phyloP scores from a whole-genome alignment of 345 rosid genomes.

The Salix brachista region DNA sequence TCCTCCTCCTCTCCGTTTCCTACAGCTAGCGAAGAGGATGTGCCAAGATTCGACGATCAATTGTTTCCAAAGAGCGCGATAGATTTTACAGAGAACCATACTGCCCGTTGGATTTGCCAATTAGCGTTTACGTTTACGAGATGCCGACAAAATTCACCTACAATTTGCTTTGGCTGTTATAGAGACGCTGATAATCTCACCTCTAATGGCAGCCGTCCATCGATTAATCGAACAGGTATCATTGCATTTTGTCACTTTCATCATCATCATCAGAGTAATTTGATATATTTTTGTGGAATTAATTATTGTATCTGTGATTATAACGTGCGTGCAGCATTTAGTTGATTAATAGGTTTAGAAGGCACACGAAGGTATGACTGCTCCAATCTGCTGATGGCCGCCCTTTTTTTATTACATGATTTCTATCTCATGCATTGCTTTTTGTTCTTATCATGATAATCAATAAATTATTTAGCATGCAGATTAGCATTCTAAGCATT shows the following conservation, averaged over 20 bases:
- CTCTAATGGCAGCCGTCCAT: constrained; percentile 95
- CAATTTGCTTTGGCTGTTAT: constrained; percentile 73
- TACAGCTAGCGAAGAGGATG: constrained; percentile 14
- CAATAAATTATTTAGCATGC: neutral
- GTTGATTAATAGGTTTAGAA: constrained; percentile 40
- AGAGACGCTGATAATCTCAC: constrained; percentile 73
- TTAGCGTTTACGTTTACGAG: constrained; percentile 81
- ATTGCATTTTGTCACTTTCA: neutral
- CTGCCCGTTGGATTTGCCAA: constrained; percentile 18
- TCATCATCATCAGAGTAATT: no score
- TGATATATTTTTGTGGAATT: no score
- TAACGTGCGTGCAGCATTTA: no score
- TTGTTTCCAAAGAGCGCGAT: no score
- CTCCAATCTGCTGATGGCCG: neutral
- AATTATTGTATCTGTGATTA: no score
- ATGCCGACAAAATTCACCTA: constrained; percentile 87
- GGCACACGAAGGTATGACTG: constrained; percentile 74
- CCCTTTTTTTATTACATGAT: neutral
- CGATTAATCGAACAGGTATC: constrained; percentile 78
- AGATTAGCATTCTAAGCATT: neutral
- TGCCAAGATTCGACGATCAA: no score
- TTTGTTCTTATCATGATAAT: neutral
- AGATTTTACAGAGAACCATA: no score
- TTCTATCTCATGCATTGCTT: neutral
- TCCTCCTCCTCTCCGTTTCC: constrained; percentile 8